Percentiles rank a stretch among this genome's conserved stretches.
phyloP scores from a whole-genome alignment of 2,329 filamentous ascomycete genomes.

The Diaporthe helianthi region DNA sequence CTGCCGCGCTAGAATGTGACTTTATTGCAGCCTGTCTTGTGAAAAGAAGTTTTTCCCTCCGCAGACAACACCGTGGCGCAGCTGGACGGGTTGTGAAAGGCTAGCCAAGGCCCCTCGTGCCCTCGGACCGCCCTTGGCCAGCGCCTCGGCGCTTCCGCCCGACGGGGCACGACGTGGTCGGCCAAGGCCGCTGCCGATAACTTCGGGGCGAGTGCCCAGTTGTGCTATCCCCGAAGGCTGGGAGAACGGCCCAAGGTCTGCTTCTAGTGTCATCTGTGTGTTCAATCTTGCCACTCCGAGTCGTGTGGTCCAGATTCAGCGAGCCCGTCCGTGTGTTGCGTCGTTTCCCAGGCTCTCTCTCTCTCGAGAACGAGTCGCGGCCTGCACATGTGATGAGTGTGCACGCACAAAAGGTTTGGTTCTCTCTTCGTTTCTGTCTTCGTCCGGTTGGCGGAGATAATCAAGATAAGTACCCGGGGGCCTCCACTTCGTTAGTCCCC shows the following conservation, averaged over 20 bases:
- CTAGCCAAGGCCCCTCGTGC: neutral
- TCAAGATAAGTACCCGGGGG: too few relatives aligned
- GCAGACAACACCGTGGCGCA: neutral
- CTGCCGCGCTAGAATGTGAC: neutral
- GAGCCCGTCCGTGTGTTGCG: too few relatives aligned
- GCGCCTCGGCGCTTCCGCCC: neutral
- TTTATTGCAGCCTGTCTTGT: neutral
- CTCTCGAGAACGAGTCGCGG: too few relatives aligned
- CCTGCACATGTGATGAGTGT: too few relatives aligned
- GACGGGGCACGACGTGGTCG: neutral
- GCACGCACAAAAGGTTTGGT: too few relatives aligned
- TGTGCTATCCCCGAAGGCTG: neutral
- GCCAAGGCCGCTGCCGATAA: constrained; percentile 4
- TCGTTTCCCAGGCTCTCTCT: too few relatives aligned
- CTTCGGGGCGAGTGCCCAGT: neutral
- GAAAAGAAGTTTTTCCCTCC: neutral
- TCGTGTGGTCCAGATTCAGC: too few relatives aligned
- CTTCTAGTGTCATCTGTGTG: neutral
- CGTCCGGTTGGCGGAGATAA: too few relatives aligned
- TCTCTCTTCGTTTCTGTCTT: too few relatives aligned
- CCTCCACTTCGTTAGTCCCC: too few relatives aligned
- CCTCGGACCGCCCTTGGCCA: constrained; percentile 16
- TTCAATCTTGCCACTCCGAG: too few relatives aligned
- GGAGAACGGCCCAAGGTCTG: neutral
- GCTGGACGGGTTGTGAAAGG: neutral